Conservation (phyloP, 768 basidiomycete species). For the Collybiopsis luxurians region DNA sequence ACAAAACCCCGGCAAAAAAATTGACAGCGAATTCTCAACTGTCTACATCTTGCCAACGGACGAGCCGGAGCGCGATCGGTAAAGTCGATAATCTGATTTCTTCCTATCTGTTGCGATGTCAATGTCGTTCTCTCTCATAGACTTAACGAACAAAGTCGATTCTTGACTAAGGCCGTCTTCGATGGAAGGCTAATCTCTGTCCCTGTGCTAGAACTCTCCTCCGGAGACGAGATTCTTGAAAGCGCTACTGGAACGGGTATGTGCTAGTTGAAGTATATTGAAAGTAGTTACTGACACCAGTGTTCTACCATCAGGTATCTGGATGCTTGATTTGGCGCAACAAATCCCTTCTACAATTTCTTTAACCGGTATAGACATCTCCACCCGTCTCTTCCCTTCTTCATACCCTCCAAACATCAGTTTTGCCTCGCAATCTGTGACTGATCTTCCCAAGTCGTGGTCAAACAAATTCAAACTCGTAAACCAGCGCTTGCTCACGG, state of each 20-base stretch:
- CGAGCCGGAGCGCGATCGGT: not conserved
- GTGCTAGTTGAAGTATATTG: not conserved
- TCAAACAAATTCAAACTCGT: not conserved
- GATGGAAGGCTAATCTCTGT: not conserved
- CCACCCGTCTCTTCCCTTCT: not conserved
- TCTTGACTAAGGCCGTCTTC: not conserved
- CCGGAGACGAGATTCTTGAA: not conserved
- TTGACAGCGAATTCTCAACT: not conserved
- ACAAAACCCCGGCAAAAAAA: not conserved
- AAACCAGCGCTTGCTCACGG: not conserved
- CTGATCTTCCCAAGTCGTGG: not conserved
- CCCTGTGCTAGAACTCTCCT: not conserved
- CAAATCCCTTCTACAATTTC: not conserved
- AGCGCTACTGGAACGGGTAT: not conserved
- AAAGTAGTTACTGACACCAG: not conserved
- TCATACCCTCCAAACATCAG: no score
- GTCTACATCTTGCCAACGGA: not conserved
- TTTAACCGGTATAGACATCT: not conserved
- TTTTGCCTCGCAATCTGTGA: no score
- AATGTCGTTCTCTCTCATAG: not conserved
- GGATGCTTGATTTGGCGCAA: not conserved
- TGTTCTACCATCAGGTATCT: not conserved
- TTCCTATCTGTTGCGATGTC: no score
- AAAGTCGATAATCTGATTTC: not conserved
- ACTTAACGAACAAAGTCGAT: not conserved